Evolutionary conservation across 257 asterid genomes (phyloP).

Genomic region (Solanum habrochaites): DNA sequence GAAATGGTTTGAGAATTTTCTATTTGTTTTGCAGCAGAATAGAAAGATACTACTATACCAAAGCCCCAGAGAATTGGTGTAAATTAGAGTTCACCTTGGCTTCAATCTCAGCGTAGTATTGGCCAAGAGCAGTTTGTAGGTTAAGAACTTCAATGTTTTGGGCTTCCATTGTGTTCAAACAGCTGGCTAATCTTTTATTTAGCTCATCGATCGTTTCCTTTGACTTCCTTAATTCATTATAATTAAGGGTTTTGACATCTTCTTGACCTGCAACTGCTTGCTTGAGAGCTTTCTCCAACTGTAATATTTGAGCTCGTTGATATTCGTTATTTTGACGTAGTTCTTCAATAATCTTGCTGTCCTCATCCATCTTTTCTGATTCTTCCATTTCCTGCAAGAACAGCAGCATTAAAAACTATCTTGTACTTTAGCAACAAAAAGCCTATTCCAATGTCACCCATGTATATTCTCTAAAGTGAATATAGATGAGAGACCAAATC

Average conservation of each 20-base stretch:
- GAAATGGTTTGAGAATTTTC: not conserved
- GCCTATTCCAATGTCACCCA: not conserved
- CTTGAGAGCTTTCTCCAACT: constrained; percentile 63
- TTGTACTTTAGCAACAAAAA: not conserved
- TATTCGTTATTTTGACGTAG: constrained; percentile 60
- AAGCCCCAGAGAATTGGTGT: not conserved
- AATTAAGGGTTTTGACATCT: constrained; percentile 51
- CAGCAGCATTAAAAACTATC: constrained; percentile 1
- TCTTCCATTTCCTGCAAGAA: constrained; percentile 83
- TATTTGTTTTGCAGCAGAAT: not conserved
- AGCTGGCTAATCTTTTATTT: constrained; percentile 54
- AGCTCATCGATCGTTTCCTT: constrained; percentile 68
- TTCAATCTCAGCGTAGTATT: constrained; percentile 96
- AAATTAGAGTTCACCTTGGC: constrained; percentile 51
- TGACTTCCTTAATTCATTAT: constrained; percentile 49
- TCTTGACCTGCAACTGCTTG: constrained; percentile 59
- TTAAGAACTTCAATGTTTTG: constrained; percentile 85
- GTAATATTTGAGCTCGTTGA: constrained; percentile 63
- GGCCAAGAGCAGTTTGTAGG: constrained; percentile 98
- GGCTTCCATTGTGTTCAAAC: constrained; percentile 61
- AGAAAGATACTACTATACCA: not conserved
- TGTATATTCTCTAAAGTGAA: not conserved
- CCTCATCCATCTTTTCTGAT: constrained; percentile 98
- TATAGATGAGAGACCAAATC: not conserved
- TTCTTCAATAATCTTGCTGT: constrained; percentile 81